These are phyloP conservation scores for Galeopsis tetrahit DNA, from an alignment of 257 asterid species.

Conservation along the genomic window DNA sequence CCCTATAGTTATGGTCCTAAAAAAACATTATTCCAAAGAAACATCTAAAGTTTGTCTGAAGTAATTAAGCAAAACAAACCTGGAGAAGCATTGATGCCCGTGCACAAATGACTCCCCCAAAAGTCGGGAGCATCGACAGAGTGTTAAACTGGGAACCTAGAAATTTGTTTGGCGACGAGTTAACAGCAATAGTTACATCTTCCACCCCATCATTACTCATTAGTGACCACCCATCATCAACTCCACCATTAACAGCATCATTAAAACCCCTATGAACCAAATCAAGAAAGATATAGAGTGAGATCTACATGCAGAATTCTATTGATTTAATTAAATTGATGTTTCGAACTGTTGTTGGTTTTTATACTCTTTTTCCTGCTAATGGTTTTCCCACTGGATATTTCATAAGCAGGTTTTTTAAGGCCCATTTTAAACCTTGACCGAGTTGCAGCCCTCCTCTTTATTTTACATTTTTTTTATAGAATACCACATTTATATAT, in stretches of 20 bases:
- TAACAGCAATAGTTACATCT: slow-evolving; percentile 66
- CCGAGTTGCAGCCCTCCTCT: no score
- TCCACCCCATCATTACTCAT: slow-evolving; percentile 68
- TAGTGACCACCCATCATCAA: slow-evolving; percentile 80
- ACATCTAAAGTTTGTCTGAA: no score
- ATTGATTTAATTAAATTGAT: no score
- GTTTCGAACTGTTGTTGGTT: no score
- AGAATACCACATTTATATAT: background rate
- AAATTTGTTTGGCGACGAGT: slow-evolving; percentile 66
- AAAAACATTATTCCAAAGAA: no score
- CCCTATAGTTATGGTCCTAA: no score
- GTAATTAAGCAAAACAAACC: slow-evolving; percentile 40
- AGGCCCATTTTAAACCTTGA: no score
- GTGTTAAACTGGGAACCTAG: slow-evolving; percentile 63
- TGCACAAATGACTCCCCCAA: slow-evolving; percentile 82
- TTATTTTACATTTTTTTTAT: no score
- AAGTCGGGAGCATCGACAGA: slow-evolving; percentile 63
- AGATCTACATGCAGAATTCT: no score
- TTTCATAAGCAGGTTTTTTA: no score
- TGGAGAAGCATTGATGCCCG: slow-evolving; percentile 87
- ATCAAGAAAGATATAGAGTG: background rate
- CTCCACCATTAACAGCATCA: slow-evolving; percentile 79
- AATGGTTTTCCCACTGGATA: no score
- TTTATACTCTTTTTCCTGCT: no score
- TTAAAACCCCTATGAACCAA: slow-evolving; percentile 63